A percentile compares a stretch with the other conserved stretches of the same genome.
phyloP scores from a whole-genome alignment of 148 eudicot genomes.

The Talinum fruticosum region DNA sequence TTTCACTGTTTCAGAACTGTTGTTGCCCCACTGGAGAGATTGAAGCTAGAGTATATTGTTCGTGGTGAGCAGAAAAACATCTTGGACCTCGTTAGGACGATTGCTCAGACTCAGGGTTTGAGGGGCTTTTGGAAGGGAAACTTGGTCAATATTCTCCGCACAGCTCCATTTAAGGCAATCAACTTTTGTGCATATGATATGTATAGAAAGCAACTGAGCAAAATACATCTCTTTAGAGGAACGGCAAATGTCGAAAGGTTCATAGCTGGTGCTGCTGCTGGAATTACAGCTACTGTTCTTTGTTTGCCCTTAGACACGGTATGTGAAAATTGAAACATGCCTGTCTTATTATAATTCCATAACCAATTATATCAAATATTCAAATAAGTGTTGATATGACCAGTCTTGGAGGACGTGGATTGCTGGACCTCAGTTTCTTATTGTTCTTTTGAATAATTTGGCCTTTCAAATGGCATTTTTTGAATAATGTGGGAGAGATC shows the following conservation, averaged over 20 bases:
- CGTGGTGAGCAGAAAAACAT: conserved; percentile 65
- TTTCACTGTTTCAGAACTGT: conserved; percentile 51
- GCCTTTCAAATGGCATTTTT: neutral
- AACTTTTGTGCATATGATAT: conserved; percentile 63
- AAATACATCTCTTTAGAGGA: conserved; percentile 42
- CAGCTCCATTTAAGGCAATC: conserved; percentile 71
- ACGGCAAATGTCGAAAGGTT: conserved; percentile 49
- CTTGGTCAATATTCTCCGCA: conserved; percentile 59
- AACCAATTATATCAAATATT: neutral
- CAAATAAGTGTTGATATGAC: too few species aligned
- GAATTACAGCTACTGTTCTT: conserved; percentile 62
- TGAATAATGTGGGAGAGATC: neutral
- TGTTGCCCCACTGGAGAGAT: conserved; percentile 73
- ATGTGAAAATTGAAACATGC: conserved; percentile 26
- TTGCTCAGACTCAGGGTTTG: conserved; percentile 55
- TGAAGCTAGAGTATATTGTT: conserved; percentile 67
- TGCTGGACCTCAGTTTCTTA: neutral
- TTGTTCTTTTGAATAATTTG: neutral
- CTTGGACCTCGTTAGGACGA: conserved; percentile 43
- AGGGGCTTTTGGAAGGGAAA: conserved; percentile 78
- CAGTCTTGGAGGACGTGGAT: too few species aligned
- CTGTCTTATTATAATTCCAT: neutral
- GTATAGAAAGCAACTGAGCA: conserved; percentile 54
- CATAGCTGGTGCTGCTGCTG: conserved; percentile 74
- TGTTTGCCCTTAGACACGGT: conserved; percentile 77